These are phyloP conservation scores for Arabis alpina DNA, from an alignment of 345 rosid species.

Conservation along the genomic window DNA sequence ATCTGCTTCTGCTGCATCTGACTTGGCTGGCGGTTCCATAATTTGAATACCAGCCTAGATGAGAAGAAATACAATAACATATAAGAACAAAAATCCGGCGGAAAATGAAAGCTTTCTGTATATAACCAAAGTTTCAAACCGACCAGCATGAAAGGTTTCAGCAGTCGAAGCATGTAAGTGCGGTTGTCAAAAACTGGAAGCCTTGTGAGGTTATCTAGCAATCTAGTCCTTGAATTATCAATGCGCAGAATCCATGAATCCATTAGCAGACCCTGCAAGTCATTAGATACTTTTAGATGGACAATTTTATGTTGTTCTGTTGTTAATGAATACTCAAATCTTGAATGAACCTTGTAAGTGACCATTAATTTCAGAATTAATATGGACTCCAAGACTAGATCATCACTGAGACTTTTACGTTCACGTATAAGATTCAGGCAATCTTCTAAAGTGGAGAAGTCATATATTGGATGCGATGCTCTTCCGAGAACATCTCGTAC, in stretches of 20 bases:
- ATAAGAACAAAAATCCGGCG: neutral
- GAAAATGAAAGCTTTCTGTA: constrained; percentile 22
- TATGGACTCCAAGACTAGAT: neutral
- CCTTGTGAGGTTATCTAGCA: constrained; percentile 22
- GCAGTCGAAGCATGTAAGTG: constrained; percentile 26
- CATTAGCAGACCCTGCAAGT: constrained; percentile 26
- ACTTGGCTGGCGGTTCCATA: constrained; percentile 6
- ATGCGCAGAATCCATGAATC: constrained; percentile 31
- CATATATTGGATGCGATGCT: constrained; percentile 17
- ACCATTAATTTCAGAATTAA: neutral
- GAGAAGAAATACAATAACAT: constrained; percentile 5
- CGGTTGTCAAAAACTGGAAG: constrained; percentile 38
- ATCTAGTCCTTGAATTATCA: constrained; percentile 34
- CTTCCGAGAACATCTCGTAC: constrained; percentile 33
- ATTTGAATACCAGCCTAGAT: neutral
- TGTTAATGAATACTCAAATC: constrained; percentile 14
- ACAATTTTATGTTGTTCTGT: neutral
- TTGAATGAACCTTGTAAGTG: constrained; percentile 14
- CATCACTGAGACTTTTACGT: constrained; percentile 21
- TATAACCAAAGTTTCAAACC: constrained; percentile 14
- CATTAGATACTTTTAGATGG: constrained; percentile 16
- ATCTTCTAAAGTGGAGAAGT: neutral
- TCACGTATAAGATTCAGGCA: constrained; percentile 20
- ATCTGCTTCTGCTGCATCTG: constrained; percentile 21
- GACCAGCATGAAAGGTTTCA: constrained; percentile 36